phyloP scores from a whole-genome alignment of 306 rosid species.

The Vachellia collinsii region DNA sequence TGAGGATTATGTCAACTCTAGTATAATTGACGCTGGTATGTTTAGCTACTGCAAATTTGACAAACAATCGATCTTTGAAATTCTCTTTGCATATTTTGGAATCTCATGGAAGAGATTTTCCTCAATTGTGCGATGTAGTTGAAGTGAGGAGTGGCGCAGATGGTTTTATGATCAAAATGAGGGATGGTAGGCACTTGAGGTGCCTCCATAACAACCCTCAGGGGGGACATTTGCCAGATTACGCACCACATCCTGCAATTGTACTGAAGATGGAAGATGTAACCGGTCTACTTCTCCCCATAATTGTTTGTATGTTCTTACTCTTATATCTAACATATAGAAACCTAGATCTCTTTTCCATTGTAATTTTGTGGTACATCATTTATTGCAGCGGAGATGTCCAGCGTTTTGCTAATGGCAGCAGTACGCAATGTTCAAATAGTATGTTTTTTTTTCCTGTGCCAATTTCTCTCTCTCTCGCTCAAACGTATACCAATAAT shows the following conservation, averaged over 20 bases:
- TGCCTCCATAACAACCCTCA: conserved; percentile 95
- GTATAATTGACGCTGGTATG: conserved; percentile 88
- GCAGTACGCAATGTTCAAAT: conserved; percentile 92
- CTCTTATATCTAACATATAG: too few relatives aligned
- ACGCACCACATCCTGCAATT: conserved; percentile 97
- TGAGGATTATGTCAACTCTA: conserved; percentile 86
- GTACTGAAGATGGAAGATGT: conserved; percentile 98
- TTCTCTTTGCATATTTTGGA: not conserved
- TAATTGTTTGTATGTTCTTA: conserved; percentile 98
- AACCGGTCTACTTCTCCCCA: conserved; percentile 95
- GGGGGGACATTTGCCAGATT: conserved; percentile 94
- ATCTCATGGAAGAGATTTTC: not conserved
- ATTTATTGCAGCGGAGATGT: conserved; percentile 90
- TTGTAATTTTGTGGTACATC: conserved; percentile 40
- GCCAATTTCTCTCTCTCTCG: not conserved
- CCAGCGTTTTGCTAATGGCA: conserved; percentile 88
- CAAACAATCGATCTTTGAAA: not conserved
- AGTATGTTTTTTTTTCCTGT: too few relatives aligned
- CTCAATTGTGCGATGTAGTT: conserved; percentile 54
- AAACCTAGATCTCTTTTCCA: conserved; percentile 1
- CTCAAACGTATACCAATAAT: not conserved
- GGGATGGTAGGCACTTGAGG: conserved; percentile 91
- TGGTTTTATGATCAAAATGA: conserved; percentile 94
- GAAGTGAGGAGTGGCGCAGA: conserved; percentile 98
- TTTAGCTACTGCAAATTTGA: not conserved